phyloP scores from a whole-genome alignment of 192 early-diverging fungal genomes.

The Pilobolus umbonatus region DNA sequence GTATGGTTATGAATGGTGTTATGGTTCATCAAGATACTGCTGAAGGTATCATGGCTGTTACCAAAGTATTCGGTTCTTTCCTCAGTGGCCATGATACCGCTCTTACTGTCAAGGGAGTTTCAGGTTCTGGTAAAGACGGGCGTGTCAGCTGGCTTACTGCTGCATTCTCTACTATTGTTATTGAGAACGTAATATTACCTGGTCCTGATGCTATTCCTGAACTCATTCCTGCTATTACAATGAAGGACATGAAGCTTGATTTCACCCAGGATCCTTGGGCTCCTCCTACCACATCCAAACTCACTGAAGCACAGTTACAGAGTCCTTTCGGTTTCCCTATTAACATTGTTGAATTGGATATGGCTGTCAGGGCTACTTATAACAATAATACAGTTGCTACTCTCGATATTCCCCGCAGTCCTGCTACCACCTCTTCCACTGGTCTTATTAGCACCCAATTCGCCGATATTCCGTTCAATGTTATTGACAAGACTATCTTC shows the following conservation, averaged over 20 bases:
- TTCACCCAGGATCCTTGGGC: slow-evolving; percentile 45
- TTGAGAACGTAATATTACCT: slow-evolving; percentile 31
- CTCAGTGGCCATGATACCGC: slow-evolving; percentile 34
- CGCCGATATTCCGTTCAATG: slow-evolving; percentile 26
- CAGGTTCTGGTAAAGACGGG: slow-evolving; percentile 28
- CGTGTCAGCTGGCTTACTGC: slow-evolving; percentile 34
- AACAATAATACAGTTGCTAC: slow-evolving; percentile 20
- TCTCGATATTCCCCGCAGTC: slow-evolving; percentile 24
- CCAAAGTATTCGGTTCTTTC: slow-evolving; percentile 44
- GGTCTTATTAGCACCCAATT: slow-evolving; percentile 22
- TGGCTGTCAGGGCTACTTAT: slow-evolving; percentile 27
- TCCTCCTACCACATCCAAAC: slow-evolving; percentile 40
- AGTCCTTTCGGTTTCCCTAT: slow-evolving; percentile 41
- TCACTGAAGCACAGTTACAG: slow-evolving; percentile 31
- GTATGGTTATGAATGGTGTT: slow-evolving; percentile 46
- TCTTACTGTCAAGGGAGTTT: slow-evolving; percentile 28
- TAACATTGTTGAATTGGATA: slow-evolving; percentile 11
- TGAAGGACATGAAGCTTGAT: slow-evolving; percentile 41
- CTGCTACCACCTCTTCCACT: slow-evolving; percentile 18
- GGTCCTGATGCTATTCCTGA: slow-evolving; percentile 32
- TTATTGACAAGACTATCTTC: slow-evolving; percentile 19
- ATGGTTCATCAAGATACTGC: slow-evolving; percentile 45
- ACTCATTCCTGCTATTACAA: slow-evolving; percentile 33
- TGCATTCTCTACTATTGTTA: slow-evolving; percentile 42
- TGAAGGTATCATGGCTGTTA: slow-evolving; percentile 40